phyloP scores from a whole-genome alignment of 208 protist genomes.

The Acanthamoeba triangularis region DNA sequence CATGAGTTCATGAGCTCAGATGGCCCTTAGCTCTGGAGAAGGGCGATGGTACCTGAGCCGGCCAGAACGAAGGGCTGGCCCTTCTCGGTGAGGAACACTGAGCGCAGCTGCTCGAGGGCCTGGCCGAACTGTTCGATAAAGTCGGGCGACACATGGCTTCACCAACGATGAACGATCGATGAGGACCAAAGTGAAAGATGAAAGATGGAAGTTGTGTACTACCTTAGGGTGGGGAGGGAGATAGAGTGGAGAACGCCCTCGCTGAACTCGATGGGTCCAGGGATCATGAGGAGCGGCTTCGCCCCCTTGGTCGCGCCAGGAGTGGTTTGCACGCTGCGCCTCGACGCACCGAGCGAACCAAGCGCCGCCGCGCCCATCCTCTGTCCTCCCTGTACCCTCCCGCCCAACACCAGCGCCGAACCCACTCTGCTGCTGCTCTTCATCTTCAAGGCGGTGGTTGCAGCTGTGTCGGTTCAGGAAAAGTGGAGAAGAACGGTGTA shows the following conservation, averaged over 20 bases:
- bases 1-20: not conserved
- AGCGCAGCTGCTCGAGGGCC: constrained; percentile 71
- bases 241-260: constrained; percentile 45
- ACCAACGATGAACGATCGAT: not conserved
- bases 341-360: not conserved
- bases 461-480: no score
- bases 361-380: not conserved
- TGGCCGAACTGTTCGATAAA: constrained; percentile 80
- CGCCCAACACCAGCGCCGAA: not conserved
- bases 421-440: not conserved
- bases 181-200: not conserved
- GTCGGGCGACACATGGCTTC: constrained; percentile 75
- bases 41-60: constrained; percentile 56
- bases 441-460: not conserved
- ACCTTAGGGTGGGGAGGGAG: constrained; percentile 28
- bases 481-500: no score
- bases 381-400: not conserved
- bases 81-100: constrained; percentile 75
- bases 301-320: not conserved
- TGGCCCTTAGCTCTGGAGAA: not conserved
- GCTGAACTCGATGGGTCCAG: constrained; percentile 78
- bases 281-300: constrained; percentile 78
- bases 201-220: not conserved
- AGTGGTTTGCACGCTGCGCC: not conserved
- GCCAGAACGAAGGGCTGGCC: constrained; percentile 78